Percentiles rank a stretch among this genome's conserved stretches.
These are phyloP conservation scores for Aspergillus pseudoglaucus DNA, from an alignment of 2,329 filamentous ascomycete genomes.

Conservation along the genomic window DNA sequence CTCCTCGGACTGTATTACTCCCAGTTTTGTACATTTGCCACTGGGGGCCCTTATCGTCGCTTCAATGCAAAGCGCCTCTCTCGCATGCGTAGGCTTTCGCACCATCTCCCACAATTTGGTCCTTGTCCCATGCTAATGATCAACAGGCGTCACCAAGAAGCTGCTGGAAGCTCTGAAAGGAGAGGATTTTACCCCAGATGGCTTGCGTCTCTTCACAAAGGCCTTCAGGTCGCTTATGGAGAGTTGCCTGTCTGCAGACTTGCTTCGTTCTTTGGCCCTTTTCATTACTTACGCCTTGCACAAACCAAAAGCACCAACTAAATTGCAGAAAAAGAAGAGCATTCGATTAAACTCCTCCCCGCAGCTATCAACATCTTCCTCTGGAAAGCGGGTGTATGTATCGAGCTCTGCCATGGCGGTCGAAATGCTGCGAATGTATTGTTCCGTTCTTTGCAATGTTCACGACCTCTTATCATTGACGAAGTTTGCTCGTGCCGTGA, in stretches of 20 bases:
- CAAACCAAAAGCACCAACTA: conserved; percentile 43
- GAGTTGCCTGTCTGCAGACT: conserved; percentile 74
- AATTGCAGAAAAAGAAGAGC: conserved; percentile 43
- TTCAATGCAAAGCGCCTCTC: conserved; percentile 85
- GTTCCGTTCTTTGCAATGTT: conserved; percentile 68
- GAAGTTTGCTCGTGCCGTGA: conserved; percentile 89
- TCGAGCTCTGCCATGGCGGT: conserved; percentile 66
- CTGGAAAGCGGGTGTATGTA: conserved; percentile 32
- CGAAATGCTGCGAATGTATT: conserved; percentile 69
- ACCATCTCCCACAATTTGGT: background rate
- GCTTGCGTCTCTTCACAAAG: conserved; percentile 67
- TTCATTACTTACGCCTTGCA: conserved; percentile 93
- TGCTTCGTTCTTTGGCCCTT: conserved; percentile 77
- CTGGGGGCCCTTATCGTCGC: conserved; percentile 83
- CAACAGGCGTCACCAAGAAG: conserved; percentile 75
- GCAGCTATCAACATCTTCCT: conserved; percentile 23
- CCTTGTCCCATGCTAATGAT: conserved; percentile 11
- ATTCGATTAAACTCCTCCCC: conserved; percentile 27
- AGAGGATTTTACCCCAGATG: conserved; percentile 66
- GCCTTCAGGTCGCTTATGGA: conserved; percentile 75
- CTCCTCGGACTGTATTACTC: conserved; percentile 88
- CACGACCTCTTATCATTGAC: conserved; percentile 63
- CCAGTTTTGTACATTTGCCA: conserved; percentile 81
- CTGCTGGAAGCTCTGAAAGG: conserved; percentile 85
- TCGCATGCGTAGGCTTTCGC: conserved; percentile 68